phyloP scores from a whole-genome alignment of 805 yeast species.

The Kluyveromyces nonfermentans region DNA sequence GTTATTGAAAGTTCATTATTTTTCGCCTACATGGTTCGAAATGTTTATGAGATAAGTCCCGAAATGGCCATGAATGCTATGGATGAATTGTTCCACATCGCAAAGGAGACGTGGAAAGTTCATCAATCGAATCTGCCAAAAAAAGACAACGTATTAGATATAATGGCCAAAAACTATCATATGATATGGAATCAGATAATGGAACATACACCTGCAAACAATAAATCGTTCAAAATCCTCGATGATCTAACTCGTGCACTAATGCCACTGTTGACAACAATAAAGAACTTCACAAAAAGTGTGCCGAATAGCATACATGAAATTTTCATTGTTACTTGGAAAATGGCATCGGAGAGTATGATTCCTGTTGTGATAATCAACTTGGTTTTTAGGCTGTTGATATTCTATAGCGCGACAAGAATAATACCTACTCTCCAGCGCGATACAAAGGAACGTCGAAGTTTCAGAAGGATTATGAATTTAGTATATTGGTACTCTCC shows the following conservation, averaged over 20 bases:
- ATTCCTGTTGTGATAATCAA: slow-evolving; percentile 77
- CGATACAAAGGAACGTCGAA: slow-evolving; percentile 17
- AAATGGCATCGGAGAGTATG: slow-evolving; percentile 48
- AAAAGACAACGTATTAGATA: slow-evolving; percentile 26
- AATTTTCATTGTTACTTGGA: slow-evolving; percentile 26
- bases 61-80: slow-evolving; percentile 57
- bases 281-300: slow-evolving; percentile 22
- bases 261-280: slow-evolving; percentile 23
- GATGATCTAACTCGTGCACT: slow-evolving; percentile 9
- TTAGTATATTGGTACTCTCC: slow-evolving; percentile 85
- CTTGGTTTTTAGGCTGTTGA: slow-evolving; percentile 75
- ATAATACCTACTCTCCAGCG: slow-evolving; percentile 71
- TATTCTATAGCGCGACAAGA: slow-evolving; percentile 86
- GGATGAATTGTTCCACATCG: slow-evolving; percentile 32
- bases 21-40: slow-evolving; percentile 85
- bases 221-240: slow-evolving; percentile 17
- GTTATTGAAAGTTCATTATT: slow-evolving; percentile 81
- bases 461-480: slow-evolving; percentile 33
- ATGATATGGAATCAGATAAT: slow-evolving; percentile 22
- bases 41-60: slow-evolving; percentile 88
- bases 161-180: slow-evolving; percentile 19
- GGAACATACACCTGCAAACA: slow-evolving; percentile 14
- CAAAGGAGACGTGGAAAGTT: slow-evolving; percentile 31
- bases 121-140: slow-evolving; percentile 27
- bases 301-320: slow-evolving; percentile 27